A percentile compares a stretch with the other conserved stretches of the same genome.
phyloP scores from a whole-genome alignment of 805 yeast genomes.

The Allodekkera sacchari region DNA sequence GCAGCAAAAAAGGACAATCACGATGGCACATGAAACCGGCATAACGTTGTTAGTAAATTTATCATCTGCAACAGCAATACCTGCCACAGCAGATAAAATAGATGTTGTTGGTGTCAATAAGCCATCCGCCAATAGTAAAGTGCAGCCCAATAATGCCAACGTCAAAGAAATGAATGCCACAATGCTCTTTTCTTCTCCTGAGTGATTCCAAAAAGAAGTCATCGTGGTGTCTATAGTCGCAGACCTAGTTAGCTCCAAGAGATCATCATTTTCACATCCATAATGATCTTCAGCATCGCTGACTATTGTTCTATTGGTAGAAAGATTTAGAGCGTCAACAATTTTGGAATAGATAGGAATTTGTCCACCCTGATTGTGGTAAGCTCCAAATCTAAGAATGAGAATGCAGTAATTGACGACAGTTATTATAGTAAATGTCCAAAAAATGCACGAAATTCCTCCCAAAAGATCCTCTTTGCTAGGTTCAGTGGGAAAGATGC shows the following conservation, averaged over 20 bases:
- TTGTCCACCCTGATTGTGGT: constrained; percentile 57
- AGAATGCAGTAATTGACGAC: constrained; percentile 42
- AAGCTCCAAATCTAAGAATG: constrained; percentile 43
- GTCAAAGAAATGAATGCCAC: constrained; percentile 2
- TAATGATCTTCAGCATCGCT: constrained; percentile 1
- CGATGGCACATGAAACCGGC: constrained; percentile 41
- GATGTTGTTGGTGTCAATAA: constrained; percentile 58
- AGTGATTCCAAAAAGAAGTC: neutral
- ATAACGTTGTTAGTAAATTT: constrained; percentile 31
- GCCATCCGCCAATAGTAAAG: constrained; percentile 52
- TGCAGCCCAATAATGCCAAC: constrained; percentile 40
- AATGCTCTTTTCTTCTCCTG: constrained; percentile 1
- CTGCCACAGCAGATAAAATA: constrained; percentile 48
- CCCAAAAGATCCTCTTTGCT: constrained; percentile 39
- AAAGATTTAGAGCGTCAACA: constrained; percentile 36
- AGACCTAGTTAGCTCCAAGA: constrained; percentile 28
- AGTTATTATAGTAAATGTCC: constrained; percentile 46
- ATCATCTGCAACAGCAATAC: constrained; percentile 46
- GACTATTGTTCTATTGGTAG: neutral
- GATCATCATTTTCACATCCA: constrained; percentile 15
- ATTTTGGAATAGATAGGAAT: constrained; percentile 55
- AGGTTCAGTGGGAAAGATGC: constrained; percentile 23
- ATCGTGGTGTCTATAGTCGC: constrained; percentile 25
- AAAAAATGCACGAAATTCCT: constrained; percentile 44
- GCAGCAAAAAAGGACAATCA: constrained; percentile 34